Evolutionary conservation across 75 land plant genomes (phyloP), one percentile per base, ranked within the genome.

Genomic region (Selaginella moellendorffii): DNA sequence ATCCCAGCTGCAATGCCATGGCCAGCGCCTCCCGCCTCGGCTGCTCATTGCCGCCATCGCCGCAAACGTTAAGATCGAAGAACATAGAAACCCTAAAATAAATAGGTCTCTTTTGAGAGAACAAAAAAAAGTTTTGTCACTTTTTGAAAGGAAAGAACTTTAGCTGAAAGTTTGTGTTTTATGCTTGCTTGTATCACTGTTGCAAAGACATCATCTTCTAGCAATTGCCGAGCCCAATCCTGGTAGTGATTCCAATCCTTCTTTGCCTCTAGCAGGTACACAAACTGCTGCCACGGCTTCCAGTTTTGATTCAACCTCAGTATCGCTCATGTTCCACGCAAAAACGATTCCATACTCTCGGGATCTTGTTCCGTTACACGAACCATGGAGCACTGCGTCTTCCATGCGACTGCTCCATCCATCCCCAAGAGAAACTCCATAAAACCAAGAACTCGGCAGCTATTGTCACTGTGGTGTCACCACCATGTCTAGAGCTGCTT

Each of bases 381-480:
- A 92, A 0, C 97, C 96, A 58, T 85, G 86, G 36, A 88, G 36
- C 27, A 92, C 69, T 52, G 86, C 83, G 69, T 85, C 97, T 74
- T 88, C 97, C 81, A 88, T 81, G 24, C 97, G 83, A 10, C 96
- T 86, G 69, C 96, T 92, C 97, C 97, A 91, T 20, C 97, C 97
- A 79, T 91, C 97, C 28, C 97, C 97, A 65, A 95, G 97, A 52
- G 88, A 60, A 10, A 91, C 95, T 26, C 97, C 97, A 83, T 95
- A 91, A 58, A 91, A 91, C 31, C 75, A 62, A 56, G 97, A 85
- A 64, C 75, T 72, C 5, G 83, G 76, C 26, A 91, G 63, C 26
- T 79, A 82, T 8, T 54, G n/a, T 59, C 70, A 53, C 83, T 71
- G 20, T 53, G 84, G 74, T 20, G 82, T 80, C 29, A 92, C 86